phyloP scores from a whole-genome alignment of 2,329 filamentous ascomycete species.

The Hypocreales sp. region DNA sequence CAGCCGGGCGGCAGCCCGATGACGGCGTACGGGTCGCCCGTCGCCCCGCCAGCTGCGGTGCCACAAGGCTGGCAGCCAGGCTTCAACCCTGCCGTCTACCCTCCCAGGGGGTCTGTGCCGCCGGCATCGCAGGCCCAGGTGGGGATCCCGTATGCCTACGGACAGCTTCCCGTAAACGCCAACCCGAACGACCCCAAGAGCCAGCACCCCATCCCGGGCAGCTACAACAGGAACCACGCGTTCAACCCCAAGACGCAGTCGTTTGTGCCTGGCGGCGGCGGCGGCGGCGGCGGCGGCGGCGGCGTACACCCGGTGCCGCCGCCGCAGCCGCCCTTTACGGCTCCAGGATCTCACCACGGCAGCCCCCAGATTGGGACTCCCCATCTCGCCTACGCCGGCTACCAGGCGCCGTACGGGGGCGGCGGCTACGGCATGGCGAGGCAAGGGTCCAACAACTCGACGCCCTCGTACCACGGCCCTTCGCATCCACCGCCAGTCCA shows the following conservation, averaged over 20 bases:
- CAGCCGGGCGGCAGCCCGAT: conserved; percentile 18
- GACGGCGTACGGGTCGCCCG: conserved; percentile 19
- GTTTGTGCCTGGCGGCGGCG: conserved; percentile 54
- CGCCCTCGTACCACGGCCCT: conserved; percentile 31
- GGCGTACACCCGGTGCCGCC: conserved; percentile 32
- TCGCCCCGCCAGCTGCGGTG: conserved; percentile 12
- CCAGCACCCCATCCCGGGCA: conserved; percentile 73
- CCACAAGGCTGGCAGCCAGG: conserved; percentile 21
- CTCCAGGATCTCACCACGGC: conserved; percentile 31
- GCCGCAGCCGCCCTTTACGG: conserved; percentile 30
- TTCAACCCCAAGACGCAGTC: conserved; percentile 94
- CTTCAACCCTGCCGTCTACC: conserved; percentile 16
- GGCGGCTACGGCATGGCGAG: conserved; percentile 38
- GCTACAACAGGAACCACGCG: conserved; percentile 59
- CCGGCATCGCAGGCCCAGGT: conserved; percentile 14
- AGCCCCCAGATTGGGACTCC: conserved; percentile 37
- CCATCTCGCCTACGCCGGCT: conserved; percentile 32
- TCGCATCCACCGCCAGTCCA: conserved; percentile 23
- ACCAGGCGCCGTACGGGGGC: conserved; percentile 27
- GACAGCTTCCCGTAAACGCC: conserved; percentile 57
- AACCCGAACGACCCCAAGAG: conserved; percentile 57
- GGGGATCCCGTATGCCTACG: conserved; percentile 53
- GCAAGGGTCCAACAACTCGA: conserved; percentile 38
- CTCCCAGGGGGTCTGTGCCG: conserved; percentile 12
- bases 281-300: conserved; percentile 29